phyloP scores from a whole-genome alignment of 1,284 basidiomycete species.

The Schizophyllum commune region DNA sequence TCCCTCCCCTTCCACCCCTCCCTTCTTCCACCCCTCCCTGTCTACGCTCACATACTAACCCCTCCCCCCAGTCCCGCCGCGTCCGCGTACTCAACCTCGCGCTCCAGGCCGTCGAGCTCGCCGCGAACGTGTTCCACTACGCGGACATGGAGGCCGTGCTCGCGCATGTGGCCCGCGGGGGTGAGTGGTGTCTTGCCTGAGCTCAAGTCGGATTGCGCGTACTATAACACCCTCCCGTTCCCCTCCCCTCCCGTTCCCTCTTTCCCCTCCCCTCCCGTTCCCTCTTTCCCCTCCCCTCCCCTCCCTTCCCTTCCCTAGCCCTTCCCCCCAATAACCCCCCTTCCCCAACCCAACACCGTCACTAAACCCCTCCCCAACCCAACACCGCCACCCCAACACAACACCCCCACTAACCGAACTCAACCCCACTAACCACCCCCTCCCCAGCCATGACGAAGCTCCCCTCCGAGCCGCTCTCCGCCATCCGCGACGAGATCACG shows the following conservation, averaged over 20 bases:
- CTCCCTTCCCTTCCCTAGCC: neutral
- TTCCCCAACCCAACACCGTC: neutral
- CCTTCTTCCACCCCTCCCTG: too few relatives aligned
- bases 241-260: too few relatives aligned
- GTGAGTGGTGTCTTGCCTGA: constrained; percentile 40
- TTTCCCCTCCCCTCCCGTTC: too few relatives aligned
- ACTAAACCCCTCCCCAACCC: too few relatives aligned
- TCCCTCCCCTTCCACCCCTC: too few relatives aligned
- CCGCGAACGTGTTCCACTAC: constrained; percentile 88
- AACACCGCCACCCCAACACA: too few relatives aligned
- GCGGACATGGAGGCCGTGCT: constrained; percentile 89
- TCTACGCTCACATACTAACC: too few relatives aligned
- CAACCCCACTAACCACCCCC: neutral
- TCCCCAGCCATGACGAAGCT: constrained; percentile 62
- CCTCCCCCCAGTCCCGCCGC: constrained; percentile 35
- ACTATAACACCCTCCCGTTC: too few relatives aligned
- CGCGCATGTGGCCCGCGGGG: constrained; percentile 71
- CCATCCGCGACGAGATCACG: constrained; percentile 80
- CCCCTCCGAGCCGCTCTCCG: constrained; percentile 53
- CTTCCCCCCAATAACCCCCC: neutral
- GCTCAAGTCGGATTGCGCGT: too few relatives aligned
- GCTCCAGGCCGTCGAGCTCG: constrained; percentile 73
- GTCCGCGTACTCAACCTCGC: constrained; percentile 86
- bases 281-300: neutral
- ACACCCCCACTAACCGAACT: neutral